Conservation (phyloP, 2,329 filamentous ascomycete species). For the Beauveria pseudobassiana region DNA sequence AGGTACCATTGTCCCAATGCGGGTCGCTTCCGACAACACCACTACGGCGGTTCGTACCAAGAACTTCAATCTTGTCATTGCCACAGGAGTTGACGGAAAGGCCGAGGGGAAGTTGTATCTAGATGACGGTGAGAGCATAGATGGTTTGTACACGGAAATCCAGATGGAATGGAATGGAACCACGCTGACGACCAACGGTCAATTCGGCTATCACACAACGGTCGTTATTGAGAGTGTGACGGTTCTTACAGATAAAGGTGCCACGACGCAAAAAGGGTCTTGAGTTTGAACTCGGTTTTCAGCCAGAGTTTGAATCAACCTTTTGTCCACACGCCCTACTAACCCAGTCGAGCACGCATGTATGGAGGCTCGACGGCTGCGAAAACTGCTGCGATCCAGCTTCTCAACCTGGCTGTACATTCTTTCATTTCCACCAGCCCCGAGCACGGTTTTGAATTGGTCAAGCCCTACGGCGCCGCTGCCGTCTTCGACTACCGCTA, state of each 20-base stretch:
- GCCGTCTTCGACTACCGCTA: conserved; percentile 34
- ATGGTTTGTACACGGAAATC: too few relatives aligned
- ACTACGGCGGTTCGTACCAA: conserved; percentile 54
- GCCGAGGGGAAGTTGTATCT: too few relatives aligned
- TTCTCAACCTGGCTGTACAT: conserved; percentile 18
- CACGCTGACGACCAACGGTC: too few relatives aligned
- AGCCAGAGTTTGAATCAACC: too few relatives aligned
- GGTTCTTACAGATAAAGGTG: too few relatives aligned
- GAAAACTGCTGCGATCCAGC: conserved; percentile 18
- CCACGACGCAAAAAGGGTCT: too few relatives aligned
- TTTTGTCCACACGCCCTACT: too few relatives aligned
- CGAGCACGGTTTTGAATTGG: conserved; percentile 29
- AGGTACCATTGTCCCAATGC: conserved; percentile 54
- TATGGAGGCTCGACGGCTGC: conserved; percentile 15
- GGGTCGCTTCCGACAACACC: conserved; percentile 48
- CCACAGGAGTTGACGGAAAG: conserved; percentile 34
- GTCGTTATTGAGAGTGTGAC: too few relatives aligned
- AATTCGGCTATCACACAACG: too few relatives aligned
- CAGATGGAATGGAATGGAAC: too few relatives aligned
- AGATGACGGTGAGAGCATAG: neutral
- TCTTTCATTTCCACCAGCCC: neutral
- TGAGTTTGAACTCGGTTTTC: too few relatives aligned
- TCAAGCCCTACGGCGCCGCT: conserved; percentile 34
- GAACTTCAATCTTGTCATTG: conserved; percentile 62
- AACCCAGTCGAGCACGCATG: neutral